Evolutionary conservation across 805 yeast genomes (phyloP).

Genomic region (Lipomyces sp.): DNA sequence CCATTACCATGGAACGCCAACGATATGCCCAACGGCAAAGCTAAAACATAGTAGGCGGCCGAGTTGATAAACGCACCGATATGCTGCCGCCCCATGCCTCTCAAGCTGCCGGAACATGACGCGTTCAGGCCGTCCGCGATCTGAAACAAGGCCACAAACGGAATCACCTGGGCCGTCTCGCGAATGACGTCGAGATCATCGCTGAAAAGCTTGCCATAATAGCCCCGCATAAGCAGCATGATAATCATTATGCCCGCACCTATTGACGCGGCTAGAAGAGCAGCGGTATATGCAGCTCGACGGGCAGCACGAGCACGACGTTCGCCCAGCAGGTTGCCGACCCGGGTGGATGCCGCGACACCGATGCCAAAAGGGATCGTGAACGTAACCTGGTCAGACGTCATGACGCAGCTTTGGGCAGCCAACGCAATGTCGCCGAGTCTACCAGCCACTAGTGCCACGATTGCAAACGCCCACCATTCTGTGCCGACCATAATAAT

Average conservation of each 20-base stretch:
- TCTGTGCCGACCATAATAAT: conserved; percentile 61
- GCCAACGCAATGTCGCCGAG: conserved; percentile 61
- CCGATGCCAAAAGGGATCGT: conserved; percentile 64
- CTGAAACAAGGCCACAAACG: conserved; percentile 68
- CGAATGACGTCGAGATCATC: conserved; percentile 61
- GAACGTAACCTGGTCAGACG: conserved; percentile 57
- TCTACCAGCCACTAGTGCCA: conserved; percentile 58
- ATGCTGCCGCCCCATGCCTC: conserved; percentile 78
- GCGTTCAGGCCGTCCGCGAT: conserved; percentile 72
- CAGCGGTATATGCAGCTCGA: conserved; percentile 52
- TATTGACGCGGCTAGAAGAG: conserved; percentile 46
- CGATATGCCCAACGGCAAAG: conserved; percentile 66
- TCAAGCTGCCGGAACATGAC: conserved; percentile 70
- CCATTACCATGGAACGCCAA: conserved; percentile 59
- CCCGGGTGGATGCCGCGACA: conserved; percentile 60
- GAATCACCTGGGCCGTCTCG: conserved; percentile 61
- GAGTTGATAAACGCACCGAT: conserved; percentile 74
- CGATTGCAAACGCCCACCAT: conserved; percentile 61
- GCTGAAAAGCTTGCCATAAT: conserved; percentile 65
- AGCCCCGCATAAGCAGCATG: conserved; percentile 53
- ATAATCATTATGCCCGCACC: conserved; percentile 43
- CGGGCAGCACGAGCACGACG: conserved; percentile 46
- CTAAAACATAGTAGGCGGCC: conserved; percentile 70
- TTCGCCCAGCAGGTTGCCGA: conserved; percentile 60
- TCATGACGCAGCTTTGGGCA: conserved; percentile 60